Evolutionary conservation across 2,329 filamentous ascomycete species (phyloP).

Genomic region (Fusarium protoensiforme): DNA sequence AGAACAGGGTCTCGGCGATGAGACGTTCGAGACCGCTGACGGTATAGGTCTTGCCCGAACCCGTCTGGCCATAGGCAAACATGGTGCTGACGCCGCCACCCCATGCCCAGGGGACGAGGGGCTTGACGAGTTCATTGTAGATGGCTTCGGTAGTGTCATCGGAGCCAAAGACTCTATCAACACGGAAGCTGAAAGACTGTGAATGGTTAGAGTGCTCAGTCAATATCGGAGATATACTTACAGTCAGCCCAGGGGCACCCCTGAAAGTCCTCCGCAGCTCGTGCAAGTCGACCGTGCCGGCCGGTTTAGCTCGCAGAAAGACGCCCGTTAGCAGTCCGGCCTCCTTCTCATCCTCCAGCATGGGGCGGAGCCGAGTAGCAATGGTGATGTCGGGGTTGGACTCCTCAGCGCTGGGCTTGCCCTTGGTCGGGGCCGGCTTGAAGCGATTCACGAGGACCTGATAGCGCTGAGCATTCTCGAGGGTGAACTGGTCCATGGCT

Average conservation of each 20-base stretch:
- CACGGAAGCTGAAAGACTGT: conserved; percentile 48
- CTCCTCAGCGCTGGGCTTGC: conserved; percentile 5
- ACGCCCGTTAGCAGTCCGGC: conserved; percentile 43
- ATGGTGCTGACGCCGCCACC: conserved; percentile 60
- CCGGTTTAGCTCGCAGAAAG: conserved; percentile 5
- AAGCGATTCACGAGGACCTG: conserved; percentile 41
- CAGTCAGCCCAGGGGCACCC: conserved; percentile 47
- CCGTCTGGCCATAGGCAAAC: conserved; percentile 61
- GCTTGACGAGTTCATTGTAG: conserved; percentile 53
- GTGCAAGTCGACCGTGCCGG: conserved; percentile 48
- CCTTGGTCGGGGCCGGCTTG: conserved; percentile 34
- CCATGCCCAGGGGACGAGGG: conserved; percentile 58
- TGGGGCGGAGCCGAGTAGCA: conserved; percentile 50
- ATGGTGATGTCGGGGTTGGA: conserved; percentile 48
- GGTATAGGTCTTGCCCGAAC: conserved; percentile 60
- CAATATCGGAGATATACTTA: neutral
- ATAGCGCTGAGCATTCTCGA: conserved; percentile 46
- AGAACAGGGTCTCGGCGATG: conserved; percentile 51
- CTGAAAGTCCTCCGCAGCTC: conserved; percentile 49
- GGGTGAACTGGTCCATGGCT: conserved; percentile 49
- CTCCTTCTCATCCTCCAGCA: conserved; percentile 48
- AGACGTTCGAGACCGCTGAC: conserved; percentile 55
- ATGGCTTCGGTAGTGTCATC: conserved; percentile 51
- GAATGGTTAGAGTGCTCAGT: neutral
- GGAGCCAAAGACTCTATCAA: conserved; percentile 51